Percentiles rank a stretch among this genome's conserved stretches.
phyloP scores from a whole-genome alignment of 1,284 basidiomycete genomes.

The Amylostereum chailletii region DNA sequence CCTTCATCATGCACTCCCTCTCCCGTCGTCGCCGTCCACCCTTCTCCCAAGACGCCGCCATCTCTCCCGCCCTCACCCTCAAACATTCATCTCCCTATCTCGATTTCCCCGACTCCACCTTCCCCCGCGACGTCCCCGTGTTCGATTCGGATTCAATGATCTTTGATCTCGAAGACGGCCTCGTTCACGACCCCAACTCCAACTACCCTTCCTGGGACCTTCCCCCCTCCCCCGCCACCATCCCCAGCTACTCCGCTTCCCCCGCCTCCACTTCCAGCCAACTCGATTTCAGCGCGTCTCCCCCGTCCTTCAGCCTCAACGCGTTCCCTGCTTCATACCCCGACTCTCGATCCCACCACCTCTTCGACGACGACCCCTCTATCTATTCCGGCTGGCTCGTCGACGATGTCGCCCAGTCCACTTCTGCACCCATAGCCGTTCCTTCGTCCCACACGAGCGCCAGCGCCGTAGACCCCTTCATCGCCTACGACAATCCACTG shows the following conservation, averaged over 20 bases:
- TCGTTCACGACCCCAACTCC: constrained; percentile 23
- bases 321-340: constrained; percentile 23
- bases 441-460: constrained; percentile 33
- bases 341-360: constrained; percentile 8
- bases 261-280: constrained; percentile 25
- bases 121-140: constrained; percentile 25
- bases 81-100: constrained; percentile 34
- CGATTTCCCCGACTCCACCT: constrained; percentile 33
- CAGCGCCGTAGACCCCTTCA: constrained; percentile 19
- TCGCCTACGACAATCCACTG: constrained; percentile 24
- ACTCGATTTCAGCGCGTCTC: constrained; percentile 17
- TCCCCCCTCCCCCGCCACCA: constrained; percentile 16
- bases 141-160: constrained; percentile 43
- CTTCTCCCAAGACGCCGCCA: constrained; percentile 19
- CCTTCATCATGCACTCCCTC: constrained; percentile 15
- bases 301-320: constrained; percentile 22
- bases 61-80: constrained; percentile 24
- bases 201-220: constrained; percentile 34
- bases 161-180: constrained; percentile 57
- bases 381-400: constrained; percentile 48
- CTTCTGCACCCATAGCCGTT: constrained; percentile 49
- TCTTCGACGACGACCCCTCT: constrained; percentile 33
- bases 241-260: constrained; percentile 22
- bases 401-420: constrained; percentile 37
- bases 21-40: constrained; percentile 23